Percentiles rank a stretch among this genome's conserved stretches.
Conservation (phyloP, 306 rosid species). For the Prosopis cineraria region DNA sequence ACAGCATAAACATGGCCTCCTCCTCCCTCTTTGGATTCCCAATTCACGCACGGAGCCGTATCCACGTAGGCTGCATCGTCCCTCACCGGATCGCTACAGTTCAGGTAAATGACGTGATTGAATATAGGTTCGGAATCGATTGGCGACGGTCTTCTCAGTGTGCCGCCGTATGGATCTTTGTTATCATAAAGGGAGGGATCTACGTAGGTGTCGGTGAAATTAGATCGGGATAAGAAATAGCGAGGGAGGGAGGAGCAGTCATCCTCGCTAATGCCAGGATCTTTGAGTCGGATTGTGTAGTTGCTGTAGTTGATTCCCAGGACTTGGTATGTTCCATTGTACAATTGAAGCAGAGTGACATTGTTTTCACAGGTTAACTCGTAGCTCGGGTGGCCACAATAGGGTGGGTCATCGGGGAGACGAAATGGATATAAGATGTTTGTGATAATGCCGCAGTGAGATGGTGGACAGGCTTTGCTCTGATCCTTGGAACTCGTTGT, state of each 20-base stretch:
- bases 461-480: background rate
- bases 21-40: background rate
- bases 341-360: background rate
- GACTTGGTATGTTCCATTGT: background rate
- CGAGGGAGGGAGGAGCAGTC: constrained; percentile 32
- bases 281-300: constrained; percentile 31
- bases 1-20: background rate
- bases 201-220: background rate
- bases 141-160: background rate
- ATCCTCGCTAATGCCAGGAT: background rate
- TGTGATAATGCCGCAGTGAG: background rate
- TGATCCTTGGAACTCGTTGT: background rate
- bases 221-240: background rate
- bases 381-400: background rate
- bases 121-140: background rate
- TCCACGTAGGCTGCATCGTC: background rate
- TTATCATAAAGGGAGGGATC: background rate
- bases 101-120: background rate
- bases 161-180: background rate
- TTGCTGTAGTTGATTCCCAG: constrained; percentile 37
- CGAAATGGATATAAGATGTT: background rate
- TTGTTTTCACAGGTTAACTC: constrained; percentile 31
- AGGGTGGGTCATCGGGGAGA: background rate
- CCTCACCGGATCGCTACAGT: background rate
- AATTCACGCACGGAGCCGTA: background rate